A percentile compares a stretch with the other conserved stretches of the same genome.
These are phyloP conservation scores for Gynochthodes officinalis DNA, from an alignment of 257 asterid species.

Conservation along the genomic window DNA sequence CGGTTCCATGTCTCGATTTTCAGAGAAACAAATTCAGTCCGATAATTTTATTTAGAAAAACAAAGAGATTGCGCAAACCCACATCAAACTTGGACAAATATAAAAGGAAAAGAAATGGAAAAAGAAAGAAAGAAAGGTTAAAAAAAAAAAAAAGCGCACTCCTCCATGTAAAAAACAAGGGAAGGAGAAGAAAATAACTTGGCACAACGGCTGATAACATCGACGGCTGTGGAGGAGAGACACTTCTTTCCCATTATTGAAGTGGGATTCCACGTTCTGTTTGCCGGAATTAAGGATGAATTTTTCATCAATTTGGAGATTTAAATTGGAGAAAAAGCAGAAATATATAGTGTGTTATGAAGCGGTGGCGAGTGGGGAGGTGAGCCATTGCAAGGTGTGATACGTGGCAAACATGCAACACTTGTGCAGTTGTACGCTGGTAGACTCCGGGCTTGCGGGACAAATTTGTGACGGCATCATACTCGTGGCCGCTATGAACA, in stretches of 20 bases:
- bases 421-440: background rate
- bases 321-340: background rate
- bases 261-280: background rate
- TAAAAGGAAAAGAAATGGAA: background rate
- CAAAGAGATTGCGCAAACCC: background rate
- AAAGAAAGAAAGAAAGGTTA: too few species aligned
- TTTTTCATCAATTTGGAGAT: background rate
- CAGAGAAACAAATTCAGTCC: background rate
- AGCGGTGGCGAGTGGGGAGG: background rate
- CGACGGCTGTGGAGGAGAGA: constrained; percentile 66
- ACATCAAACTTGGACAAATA: background rate
- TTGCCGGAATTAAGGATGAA: background rate
- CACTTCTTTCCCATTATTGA: constrained; percentile 52
- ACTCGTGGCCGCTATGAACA: too few species aligned
- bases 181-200: constrained; percentile 29
- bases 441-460: background rate
- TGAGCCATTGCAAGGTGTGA: background rate
- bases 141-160: background rate
- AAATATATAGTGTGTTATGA: background rate
- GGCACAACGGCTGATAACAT: constrained; percentile 57
- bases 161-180: background rate
- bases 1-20: too few species aligned
- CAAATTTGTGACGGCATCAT: background rate
- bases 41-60: background rate
- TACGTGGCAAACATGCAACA: constrained; percentile 24